Base-by-base conservation (phyloP, 768 basidiomycete species). In the Phanerochaete carnosa region DNA sequence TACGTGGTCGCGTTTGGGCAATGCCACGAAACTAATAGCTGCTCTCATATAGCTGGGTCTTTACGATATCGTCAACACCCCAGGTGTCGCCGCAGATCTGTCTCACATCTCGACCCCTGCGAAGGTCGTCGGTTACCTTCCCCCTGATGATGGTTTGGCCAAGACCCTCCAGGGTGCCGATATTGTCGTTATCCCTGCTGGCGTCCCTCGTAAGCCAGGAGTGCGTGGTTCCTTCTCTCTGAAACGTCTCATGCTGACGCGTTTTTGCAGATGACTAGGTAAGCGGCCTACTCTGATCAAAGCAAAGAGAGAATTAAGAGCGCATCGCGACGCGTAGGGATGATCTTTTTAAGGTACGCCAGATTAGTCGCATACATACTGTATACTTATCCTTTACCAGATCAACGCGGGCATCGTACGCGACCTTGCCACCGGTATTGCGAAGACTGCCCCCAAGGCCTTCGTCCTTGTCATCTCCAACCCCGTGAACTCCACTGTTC, bases 401-500 rank as follows among this genome's bases (percentile, higher is more conserved):
- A 97, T 95, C 82, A 99, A 99, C 77, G 97, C 94, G 59, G 94
- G 94, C 50, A 99, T 99, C 73, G 91, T 98, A 60, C 88, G 88
- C 67, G 93, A 94, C 69, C 86, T 99, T 61, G 96, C 95, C 16
- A 89, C 85, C 35, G 95, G 92, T 32, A 92, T 95, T 68, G 95
- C 96, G 16, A 86, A 83, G 16, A 72, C 77, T 52, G 85, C 86
- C 45, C 96, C 96, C 61, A 95, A 94, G 71, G 97, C 97, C 23
- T 89, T 90, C 68, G 85, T 98, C 47, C 85, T 95, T 52, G 95
- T 99, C 66, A 98, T 99, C 75, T 96, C 97, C 68, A 99, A 99
- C 81, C 97, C 97, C 32, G 96, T 99, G 72, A 98, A 99, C 85
- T 98, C 96, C 45, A 98, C 97, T 39, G 96, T 98, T 39, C 97